Percentiles rank a stretch among this genome's conserved stretches.
These are phyloP conservation scores for Alternaria atra DNA, from an alignment of 2,329 filamentous ascomycete genomes.

Conservation along the genomic window DNA sequence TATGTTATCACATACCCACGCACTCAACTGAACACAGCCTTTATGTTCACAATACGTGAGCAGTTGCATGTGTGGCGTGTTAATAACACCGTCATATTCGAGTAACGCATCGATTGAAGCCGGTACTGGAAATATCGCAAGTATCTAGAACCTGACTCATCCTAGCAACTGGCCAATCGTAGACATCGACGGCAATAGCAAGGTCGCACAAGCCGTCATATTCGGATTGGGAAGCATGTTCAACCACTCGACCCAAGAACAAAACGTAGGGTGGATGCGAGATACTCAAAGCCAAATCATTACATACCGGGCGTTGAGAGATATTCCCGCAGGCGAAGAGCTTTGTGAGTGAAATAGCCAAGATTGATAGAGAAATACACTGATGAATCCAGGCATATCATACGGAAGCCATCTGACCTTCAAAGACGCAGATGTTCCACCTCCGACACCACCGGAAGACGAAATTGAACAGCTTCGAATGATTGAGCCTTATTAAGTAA, in stretches of 20 bases:
- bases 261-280: constrained; percentile 66
- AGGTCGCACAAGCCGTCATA: constrained; percentile 61
- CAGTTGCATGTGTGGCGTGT: neutral
- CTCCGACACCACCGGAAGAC: constrained; percentile 43
- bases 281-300: constrained; percentile 58
- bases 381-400: constrained; percentile 53
- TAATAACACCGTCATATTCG: neutral
- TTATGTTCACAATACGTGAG: neutral
- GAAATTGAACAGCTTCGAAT: constrained; percentile 52
- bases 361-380: neutral
- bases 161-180: constrained; percentile 56
- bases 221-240: constrained; percentile 67
- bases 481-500: constrained; percentile 50
- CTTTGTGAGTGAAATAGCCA: constrained; percentile 54
- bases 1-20: neutral
- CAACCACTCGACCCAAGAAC: constrained; percentile 62
- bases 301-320: constrained; percentile 60
- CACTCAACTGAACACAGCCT: neutral
- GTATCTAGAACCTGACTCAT: constrained; percentile 14
- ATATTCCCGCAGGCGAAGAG: constrained; percentile 63
- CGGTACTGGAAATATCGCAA: neutral
- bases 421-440: constrained; percentile 52
- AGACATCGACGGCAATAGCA: constrained; percentile 34
- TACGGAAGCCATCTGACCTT: constrained; percentile 60
- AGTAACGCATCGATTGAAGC: neutral